Evolutionary conservation across 2,329 filamentous ascomycete species (phyloP), one percentile per base, ranked within the genome.

Genomic region (Colletotrichum orchidophilum): DNA sequence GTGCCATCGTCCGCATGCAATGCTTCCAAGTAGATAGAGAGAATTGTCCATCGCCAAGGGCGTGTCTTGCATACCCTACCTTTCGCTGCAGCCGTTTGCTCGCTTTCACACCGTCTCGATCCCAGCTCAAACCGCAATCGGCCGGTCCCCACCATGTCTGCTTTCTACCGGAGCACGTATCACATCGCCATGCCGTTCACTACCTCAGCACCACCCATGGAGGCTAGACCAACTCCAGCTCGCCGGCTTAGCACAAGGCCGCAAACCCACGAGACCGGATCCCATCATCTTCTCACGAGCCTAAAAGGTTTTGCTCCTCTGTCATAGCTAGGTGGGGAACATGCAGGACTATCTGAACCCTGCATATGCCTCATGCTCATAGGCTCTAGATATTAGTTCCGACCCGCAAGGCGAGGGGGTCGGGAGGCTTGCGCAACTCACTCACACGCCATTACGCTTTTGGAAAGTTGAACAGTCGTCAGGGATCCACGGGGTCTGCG

Each of bases 401-500:
- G 27, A 46, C 39, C 18, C 39, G 39, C 39, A 46, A 21, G 18
- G 39, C 9, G 18, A 21, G 18, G 21, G 39, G 35, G 35, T 39
- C 35, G 35, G 35, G 39, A 46, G 39, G 39, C 39, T 21, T 18
- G 39, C 39, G 21, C 39, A 46, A 7, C 39, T 46, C 21, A 7
- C 39, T 46, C 21, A 11, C 5, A 46, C 18, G 39, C 39, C 39
- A 29, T 42, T 18, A 29, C 57, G 57, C 57, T 46, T n/a, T 29
- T 4, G 42, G 46, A 54, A 9, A 27, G 53, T 26, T n/a, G 39
- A 33, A 31, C 42, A 29, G n/a, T 64, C 7, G 35, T 58, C 52
- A 26, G 35, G 42, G 66, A 64, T 64, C 52, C 35, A 33, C 66
- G 60, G 60, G 24, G 26, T 54, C 54, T 57, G 53, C 66, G 15